Conservation (phyloP, 2,329 filamentous ascomycete genomes). For the Paramyrothecium roridum region DNA sequence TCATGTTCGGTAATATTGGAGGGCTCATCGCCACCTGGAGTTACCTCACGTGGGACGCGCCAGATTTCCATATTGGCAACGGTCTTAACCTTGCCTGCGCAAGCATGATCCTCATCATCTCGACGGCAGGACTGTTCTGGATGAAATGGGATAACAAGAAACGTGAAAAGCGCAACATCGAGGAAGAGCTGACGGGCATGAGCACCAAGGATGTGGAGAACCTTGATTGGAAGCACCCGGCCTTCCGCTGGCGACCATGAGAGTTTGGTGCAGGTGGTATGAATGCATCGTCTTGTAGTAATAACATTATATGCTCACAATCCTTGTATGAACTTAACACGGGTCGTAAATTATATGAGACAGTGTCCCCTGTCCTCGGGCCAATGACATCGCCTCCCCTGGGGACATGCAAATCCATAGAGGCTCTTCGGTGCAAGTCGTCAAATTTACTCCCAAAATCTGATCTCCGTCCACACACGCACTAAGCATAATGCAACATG, state of each 20-base stretch:
- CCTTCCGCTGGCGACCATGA: constrained; percentile 53
- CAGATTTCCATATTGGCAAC: constrained; percentile 67
- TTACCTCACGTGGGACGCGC: constrained; percentile 59
- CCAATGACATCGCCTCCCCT: no score
- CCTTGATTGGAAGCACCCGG: constrained; percentile 67
- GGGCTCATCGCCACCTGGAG: constrained; percentile 64
- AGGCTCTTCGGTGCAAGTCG: no score
- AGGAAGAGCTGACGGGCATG: constrained; percentile 54
- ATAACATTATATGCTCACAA: no score
- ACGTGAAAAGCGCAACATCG: constrained; percentile 51
- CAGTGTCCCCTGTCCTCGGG: no score
- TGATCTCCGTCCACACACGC: no score
- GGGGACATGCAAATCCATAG: no score
- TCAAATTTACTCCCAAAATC: no score
- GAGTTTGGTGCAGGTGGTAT: neutral
- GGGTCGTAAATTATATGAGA: no score
- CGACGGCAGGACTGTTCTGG: constrained; percentile 50
- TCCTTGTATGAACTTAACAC: no score
- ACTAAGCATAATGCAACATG: no score
- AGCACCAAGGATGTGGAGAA: constrained; percentile 52
- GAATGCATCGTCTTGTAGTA: neutral
- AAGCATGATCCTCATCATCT: constrained; percentile 51
- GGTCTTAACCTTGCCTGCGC: constrained; percentile 58
- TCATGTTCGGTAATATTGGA: constrained; percentile 44
- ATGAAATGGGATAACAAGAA: constrained; percentile 61